A percentile compares a stretch with the other conserved stretches of the same genome.
Evolutionary conservation across 139 green algal species (phyloP).

Genomic region (Asterochloris sp.): DNA sequence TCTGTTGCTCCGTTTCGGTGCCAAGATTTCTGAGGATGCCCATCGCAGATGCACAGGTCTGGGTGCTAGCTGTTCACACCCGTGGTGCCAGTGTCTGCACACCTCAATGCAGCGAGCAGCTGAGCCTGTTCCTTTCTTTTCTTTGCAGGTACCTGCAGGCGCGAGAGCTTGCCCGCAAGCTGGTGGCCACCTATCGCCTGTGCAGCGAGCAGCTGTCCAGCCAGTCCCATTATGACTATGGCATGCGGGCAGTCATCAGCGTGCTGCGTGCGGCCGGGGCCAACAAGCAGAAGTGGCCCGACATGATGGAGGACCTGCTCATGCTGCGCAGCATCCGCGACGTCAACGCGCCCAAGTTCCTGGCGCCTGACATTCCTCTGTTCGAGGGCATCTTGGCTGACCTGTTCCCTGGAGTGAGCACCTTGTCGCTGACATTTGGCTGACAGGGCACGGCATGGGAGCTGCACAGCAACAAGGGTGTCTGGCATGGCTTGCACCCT

Average conservation of each 20-base stretch:
- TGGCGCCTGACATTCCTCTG: conserved; percentile 75
- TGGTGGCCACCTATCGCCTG: conserved; percentile 65
- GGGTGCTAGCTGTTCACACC: not conserved
- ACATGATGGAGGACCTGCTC: conserved; percentile 54
- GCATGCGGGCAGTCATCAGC: conserved; percentile 78
- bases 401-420: conserved; percentile 58
- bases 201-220: conserved; percentile 80
- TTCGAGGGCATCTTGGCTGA: conserved; percentile 80
- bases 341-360: conserved; percentile 84
- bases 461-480: too few relatives aligned
- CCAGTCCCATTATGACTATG: conserved; percentile 84
- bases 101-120: not conserved
- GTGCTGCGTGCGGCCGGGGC: conserved; percentile 69
- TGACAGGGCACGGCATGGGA: too few relatives aligned
- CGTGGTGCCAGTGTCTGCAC: not conserved
- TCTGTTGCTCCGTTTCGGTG: too few relatives aligned
- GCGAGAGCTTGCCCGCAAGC: conserved; percentile 55
- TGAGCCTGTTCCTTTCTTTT: not conserved
- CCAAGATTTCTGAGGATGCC: too few relatives aligned
- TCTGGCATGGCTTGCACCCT: not conserved
- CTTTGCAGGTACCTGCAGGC: conserved; percentile 41
- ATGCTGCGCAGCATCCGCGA: conserved; percentile 71
- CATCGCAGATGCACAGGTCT: too few relatives aligned
- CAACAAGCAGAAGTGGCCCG: conserved; percentile 68
- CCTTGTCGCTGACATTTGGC: not conserved